Evolutionary conservation across 148 eudicot genomes (phyloP).

Genomic region (Agrostemma githago): DNA sequence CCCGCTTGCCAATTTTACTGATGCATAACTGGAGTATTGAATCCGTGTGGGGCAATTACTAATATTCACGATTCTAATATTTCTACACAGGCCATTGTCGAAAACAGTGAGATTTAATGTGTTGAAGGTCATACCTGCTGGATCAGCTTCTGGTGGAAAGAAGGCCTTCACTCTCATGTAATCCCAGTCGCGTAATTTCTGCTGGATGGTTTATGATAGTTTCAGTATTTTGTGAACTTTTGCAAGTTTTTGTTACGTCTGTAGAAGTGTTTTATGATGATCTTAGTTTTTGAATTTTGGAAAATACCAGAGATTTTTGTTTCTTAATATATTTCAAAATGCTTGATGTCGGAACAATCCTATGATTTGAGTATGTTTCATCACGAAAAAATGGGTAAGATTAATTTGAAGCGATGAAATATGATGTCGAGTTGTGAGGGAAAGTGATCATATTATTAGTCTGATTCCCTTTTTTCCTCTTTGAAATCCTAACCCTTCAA

Average conservation of each 20-base stretch:
- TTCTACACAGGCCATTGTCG: conserved; percentile 45
- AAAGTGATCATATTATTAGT: no score
- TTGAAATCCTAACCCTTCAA: no score
- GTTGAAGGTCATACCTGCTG: conserved; percentile 65
- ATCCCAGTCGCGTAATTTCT: background rate
- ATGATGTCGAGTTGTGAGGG: no score
- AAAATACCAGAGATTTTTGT: background rate
- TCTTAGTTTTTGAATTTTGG: conserved; percentile 16
- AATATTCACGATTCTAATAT: no score
- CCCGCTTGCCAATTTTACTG: no score
- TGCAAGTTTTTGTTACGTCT: conserved; percentile 10
- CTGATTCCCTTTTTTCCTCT: no score
- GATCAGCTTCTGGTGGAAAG: conserved; percentile 50
- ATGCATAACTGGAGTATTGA: no score
- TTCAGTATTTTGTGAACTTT: background rate
- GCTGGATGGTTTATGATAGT: conserved; percentile 9
- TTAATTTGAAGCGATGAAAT: no score
- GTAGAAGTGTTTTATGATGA: conserved; percentile 17
- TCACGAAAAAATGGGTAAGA: no score
- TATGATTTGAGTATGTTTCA: no score
- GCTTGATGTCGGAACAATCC: no score
- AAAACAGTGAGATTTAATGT: conserved; percentile 62
- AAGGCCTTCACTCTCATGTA: conserved; percentile 51
- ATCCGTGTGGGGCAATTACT: background rate
- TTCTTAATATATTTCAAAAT: no score